Percentiles rank a stretch among this genome's conserved stretches.
phyloP scores from a whole-genome alignment of 1,139 yeast species.

The Pichia sp. region DNA sequence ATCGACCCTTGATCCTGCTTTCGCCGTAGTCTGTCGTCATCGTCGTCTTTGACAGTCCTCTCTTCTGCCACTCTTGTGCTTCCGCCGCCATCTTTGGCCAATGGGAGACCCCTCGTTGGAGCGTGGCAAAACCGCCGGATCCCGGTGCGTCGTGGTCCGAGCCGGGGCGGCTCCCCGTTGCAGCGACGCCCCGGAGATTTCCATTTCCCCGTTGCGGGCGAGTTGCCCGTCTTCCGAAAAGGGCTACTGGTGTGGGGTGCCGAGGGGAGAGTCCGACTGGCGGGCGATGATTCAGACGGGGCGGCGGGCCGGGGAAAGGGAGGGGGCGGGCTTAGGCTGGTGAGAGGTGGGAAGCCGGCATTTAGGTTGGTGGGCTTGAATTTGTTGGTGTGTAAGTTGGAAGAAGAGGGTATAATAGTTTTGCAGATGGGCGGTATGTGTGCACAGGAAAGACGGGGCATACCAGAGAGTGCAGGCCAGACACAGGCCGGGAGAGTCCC shows the following conservation, averaged over 20 bases:
- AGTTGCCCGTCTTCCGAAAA: background rate
- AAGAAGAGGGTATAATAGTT: no score
- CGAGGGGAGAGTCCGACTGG: background rate
- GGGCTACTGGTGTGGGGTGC: background rate
- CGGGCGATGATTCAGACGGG: background rate
- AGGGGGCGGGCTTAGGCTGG: background rate
- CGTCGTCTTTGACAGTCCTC: background rate
- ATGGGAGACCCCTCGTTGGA: background rate
- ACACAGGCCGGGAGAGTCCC: background rate
- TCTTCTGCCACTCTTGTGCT: background rate
- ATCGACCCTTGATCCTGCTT: no score
- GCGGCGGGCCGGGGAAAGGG: background rate
- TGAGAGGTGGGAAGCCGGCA: background rate
- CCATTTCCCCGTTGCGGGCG: background rate
- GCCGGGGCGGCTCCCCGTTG: background rate
- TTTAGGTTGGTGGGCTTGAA: no score
- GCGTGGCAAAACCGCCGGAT: background rate
- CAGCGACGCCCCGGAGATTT: background rate
- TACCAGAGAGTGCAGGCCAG: no score
- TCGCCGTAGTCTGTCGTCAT: no score
- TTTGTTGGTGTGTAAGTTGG: no score
- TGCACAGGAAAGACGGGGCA: background rate
- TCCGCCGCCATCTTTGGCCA: background rate
- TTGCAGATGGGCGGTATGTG: background rate
- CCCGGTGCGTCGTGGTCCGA: conserved; percentile 3